Evolutionary conservation across 768 basidiomycete species (phyloP), one percentile per base, ranked within the genome.

Genomic region (Leucogyrophana mollusca): DNA sequence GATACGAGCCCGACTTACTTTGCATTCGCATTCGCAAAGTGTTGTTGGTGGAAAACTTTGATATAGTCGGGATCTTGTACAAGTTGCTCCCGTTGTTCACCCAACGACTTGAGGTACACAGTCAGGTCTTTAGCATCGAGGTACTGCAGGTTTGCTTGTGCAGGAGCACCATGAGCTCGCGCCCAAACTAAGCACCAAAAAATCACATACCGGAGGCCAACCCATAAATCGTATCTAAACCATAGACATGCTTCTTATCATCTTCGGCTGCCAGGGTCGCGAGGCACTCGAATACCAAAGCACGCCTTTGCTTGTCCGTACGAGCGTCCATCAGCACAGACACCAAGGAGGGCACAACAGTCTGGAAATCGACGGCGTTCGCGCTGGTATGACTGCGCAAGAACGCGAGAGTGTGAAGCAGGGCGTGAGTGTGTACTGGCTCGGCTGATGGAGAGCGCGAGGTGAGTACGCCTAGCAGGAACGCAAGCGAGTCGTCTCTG

Each of bases 331-430:
- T 39, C 10, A 92, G 56, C 9, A 81, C 74, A 17, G 85, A 76
- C 1, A 93, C 68, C 9, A 92, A 60, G 3, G 82, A 73, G 1
- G 90, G 88, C 9, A 93, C 57, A 5, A 94, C 74, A 0, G 81
- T 83, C 62, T 94, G 87, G 65, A 94, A 90, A 62, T 95, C 93
- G 4, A 85, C 63, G 11, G 74, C 70, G 30, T 74, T 71, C 34
- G 73, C 67, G 37, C 76, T 69, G 2, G 71, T 57, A 62, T 91
- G 83, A 0, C 94, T 90, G 38, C 82, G 75, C 10, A 98, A 63
- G 65, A 94, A 94, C 0, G 92, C 90, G 2, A 77, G 72, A 16
- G 83, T 82, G 59, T 97, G 93, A 4, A 76, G 69, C 8, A 97
- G 69, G 0, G 92, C 83, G 2, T 82, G 73, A 2, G 75, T 66